Percentiles rank a stretch among this genome's conserved stretches.
These are phyloP conservation scores for Exobasidium rhododendri DNA, from an alignment of 1,284 basidiomycete species.

Conservation along the genomic window DNA sequence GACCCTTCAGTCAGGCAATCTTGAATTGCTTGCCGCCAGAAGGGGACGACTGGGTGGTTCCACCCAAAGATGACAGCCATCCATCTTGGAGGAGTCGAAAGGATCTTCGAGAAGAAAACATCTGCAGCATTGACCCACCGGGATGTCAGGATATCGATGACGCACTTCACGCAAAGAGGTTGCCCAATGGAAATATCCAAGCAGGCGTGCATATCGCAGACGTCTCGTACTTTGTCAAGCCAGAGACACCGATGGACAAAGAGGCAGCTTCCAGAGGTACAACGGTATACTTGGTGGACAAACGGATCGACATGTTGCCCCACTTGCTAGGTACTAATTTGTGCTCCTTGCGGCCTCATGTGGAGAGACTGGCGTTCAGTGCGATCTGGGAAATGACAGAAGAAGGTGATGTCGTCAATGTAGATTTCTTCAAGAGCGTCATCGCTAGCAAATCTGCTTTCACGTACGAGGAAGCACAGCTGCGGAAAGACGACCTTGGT, in stretches of 20 bases:
- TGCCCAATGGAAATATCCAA: constrained; percentile 93
- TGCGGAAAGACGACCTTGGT: constrained; percentile 81
- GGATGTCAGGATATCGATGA: constrained; percentile 99
- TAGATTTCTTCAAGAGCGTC: constrained; percentile 90
- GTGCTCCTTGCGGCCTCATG: constrained; percentile 86
- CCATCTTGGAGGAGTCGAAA: constrained; percentile 79
- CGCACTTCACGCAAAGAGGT: constrained; percentile 83
- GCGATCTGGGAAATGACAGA: constrained; percentile 80
- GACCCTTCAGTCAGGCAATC: constrained; percentile 92
- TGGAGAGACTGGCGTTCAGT: constrained; percentile 92
- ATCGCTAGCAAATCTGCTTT: constrained; percentile 96
- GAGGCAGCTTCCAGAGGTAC: constrained; percentile 94
- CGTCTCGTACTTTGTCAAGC: constrained; percentile 90
- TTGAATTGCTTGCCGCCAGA: constrained; percentile 84
- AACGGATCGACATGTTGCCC: constrained; percentile 98
- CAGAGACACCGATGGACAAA: constrained; percentile 92
- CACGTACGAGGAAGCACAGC: constrained; percentile 94
- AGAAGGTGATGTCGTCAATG: constrained; percentile 77
- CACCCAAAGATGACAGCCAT: constrained; percentile 64
- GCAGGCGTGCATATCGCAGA: constrained; percentile 99
- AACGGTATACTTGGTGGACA: constrained; percentile 97
- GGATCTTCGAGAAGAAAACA: constrained; percentile 78
- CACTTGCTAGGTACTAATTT: constrained; percentile 90
- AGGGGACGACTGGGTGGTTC: constrained; percentile 90
- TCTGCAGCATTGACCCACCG: constrained; percentile 97